Evolutionary conservation across 805 yeast species (phyloP).

Genomic region (Brettanomyces anomalus): DNA sequence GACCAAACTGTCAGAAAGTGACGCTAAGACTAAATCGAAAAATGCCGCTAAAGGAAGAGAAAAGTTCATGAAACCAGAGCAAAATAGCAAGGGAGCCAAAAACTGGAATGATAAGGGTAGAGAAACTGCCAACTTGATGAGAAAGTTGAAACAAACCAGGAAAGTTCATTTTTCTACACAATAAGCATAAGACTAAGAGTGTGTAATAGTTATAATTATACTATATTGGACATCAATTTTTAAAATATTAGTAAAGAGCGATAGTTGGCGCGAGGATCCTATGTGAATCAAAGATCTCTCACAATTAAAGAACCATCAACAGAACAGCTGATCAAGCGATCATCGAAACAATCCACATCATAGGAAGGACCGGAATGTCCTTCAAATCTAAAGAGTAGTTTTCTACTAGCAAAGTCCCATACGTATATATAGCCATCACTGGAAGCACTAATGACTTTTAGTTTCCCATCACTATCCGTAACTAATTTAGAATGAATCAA

Average conservation of each 20-base stretch:
- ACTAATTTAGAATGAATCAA: constrained; percentile 41
- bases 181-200: background rate
- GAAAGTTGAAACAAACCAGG: constrained; percentile 3
- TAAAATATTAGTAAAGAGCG: too few species aligned
- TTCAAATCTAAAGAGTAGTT: constrained; percentile 35
- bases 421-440: constrained; percentile 47
- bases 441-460: constrained; percentile 46
- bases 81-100: background rate
- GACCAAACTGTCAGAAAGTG: constrained; percentile 17
- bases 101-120: background rate
- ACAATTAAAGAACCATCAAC: constrained; percentile 49
- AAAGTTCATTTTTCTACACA: constrained; percentile 1
- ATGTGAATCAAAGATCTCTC: constrained; percentile 19
- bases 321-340: constrained; percentile 39
- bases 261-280: too few species aligned
- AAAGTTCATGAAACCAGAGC: background rate
- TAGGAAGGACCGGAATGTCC: constrained; percentile 60
- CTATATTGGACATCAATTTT: too few species aligned
- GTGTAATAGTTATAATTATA: background rate
- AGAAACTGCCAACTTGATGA: constrained; percentile 4
- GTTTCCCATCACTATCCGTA: constrained; percentile 25
- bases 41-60: constrained; percentile 1
- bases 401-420: constrained; percentile 52
- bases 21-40: constrained; percentile 10
- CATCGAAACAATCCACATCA: constrained; percentile 39